A percentile compares a stretch with the other conserved stretches of the same genome.
These are phyloP conservation scores for Coemansia sp. DNA, from an alignment of 192 early-diverging fungal species.

Conservation along the genomic window DNA sequence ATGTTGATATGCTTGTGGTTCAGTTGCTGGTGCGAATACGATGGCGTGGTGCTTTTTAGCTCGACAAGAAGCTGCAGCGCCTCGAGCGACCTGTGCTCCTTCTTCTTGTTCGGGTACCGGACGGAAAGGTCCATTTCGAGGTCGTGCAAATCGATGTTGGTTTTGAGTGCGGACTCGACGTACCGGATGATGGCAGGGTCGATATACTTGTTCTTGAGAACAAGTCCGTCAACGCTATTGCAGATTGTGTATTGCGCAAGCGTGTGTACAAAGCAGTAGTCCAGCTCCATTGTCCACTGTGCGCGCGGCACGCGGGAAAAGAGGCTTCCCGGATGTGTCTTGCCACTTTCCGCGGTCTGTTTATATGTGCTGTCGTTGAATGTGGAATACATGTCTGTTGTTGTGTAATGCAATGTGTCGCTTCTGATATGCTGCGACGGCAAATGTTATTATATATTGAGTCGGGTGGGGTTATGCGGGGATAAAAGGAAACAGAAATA, in stretches of 20 bases:
- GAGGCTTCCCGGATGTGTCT: background rate
- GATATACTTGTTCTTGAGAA: constrained; percentile 23
- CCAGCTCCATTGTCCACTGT: constrained; percentile 23
- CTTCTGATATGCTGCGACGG: too few species aligned
- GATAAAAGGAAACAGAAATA: too few species aligned
- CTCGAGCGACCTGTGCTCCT: constrained; percentile 19
- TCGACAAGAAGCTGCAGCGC: constrained; percentile 24
- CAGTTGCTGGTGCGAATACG: constrained; percentile 33
- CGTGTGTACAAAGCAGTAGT: constrained; percentile 24
- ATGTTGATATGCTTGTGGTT: constrained; percentile 52
- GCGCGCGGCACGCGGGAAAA: constrained; percentile 10
- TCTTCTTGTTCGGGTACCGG: constrained; percentile 34
- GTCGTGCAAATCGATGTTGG: background rate
- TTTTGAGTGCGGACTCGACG: constrained; percentile 10
- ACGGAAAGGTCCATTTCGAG: constrained; percentile 13
- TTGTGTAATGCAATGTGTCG: background rate
- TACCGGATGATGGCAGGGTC: constrained; percentile 25
- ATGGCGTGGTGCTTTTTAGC: constrained; percentile 15
- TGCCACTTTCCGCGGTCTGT: background rate
- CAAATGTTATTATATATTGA: too few species aligned
- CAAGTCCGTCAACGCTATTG: constrained; percentile 16
- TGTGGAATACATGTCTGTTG: background rate
- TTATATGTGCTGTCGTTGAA: background rate
- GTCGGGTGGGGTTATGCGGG: too few species aligned
- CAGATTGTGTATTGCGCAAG: constrained; percentile 25